Percentiles rank a stretch among this genome's conserved stretches.
phyloP scores from a whole-genome alignment of 371 early-diverging fungal species.

The Mortierella sp. region DNA sequence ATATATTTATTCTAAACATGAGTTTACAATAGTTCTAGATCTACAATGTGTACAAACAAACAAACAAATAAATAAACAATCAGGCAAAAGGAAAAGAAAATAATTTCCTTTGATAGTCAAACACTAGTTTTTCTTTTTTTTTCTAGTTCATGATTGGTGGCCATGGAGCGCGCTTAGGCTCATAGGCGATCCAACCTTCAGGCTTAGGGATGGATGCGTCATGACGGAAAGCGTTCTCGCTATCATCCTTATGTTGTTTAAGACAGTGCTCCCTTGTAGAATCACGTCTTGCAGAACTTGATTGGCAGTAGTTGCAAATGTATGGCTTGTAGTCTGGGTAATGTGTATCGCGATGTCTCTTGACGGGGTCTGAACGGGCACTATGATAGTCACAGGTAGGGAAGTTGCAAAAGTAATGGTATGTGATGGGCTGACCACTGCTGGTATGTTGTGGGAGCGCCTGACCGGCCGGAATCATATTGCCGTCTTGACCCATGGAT shows the following conservation, averaged over 20 bases:
- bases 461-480: slow-evolving; percentile 2
- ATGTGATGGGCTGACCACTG: slow-evolving; percentile 42
- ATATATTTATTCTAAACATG: too few species aligned
- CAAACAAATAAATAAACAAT: too few species aligned
- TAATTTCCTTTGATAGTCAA: background rate
- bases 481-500: slow-evolving; percentile 9
- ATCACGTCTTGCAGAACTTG: slow-evolving; percentile 49
- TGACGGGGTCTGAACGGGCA: slow-evolving; percentile 55
- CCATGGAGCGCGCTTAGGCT: slow-evolving; percentile 56
- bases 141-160: slow-evolving; percentile 53
- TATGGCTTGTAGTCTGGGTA: slow-evolving; percentile 57
- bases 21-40: too few species aligned
- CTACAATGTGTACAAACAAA: too few species aligned
- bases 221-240: slow-evolving; percentile 49
- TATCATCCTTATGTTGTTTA: slow-evolving; percentile 56
- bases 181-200: slow-evolving; percentile 56
- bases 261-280: slow-evolving; percentile 53
- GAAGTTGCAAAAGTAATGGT: slow-evolving; percentile 48
- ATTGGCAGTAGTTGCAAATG: slow-evolving; percentile 53
- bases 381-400: slow-evolving; percentile 55
- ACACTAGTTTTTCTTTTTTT: background rate
- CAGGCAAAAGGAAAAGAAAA: background rate
- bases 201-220: slow-evolving; percentile 50
- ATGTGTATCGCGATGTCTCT: slow-evolving; percentile 56
- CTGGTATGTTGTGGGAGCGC: slow-evolving; percentile 5